Evolutionary conservation across 116 monocot species (phyloP).

Genomic region (Cymodocea nodosa): DNA sequence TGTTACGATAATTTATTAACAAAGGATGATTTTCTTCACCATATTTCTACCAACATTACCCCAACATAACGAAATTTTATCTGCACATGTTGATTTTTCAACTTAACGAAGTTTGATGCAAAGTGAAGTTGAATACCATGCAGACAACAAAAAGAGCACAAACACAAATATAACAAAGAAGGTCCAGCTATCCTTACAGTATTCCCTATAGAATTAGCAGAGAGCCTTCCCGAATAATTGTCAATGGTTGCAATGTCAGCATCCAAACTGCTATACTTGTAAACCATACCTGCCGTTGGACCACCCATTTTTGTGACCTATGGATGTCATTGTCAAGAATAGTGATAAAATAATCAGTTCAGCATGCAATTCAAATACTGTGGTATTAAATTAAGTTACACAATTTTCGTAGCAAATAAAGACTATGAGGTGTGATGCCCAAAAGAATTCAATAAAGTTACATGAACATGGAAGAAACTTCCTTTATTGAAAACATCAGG

Average conservation of each 20-base stretch:
- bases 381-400: background rate
- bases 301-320: conserved; percentile 74
- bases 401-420: conserved; percentile 30
- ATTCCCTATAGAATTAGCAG: conserved; percentile 62
- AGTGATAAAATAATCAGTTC: background rate
- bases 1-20: no score
- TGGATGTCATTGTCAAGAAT: background rate
- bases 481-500: no score
- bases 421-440: no score
- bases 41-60: no score
- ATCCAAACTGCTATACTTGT: conserved; percentile 51
- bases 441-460: no score
- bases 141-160: no score
- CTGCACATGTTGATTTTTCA: no score
- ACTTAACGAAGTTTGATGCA: no score
- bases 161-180: background rate
- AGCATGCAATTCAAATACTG: background rate
- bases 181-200: conserved; percentile 39
- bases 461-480: no score
- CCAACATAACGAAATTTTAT: no score
- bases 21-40: no score
- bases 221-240: conserved; percentile 44
- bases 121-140: no score
- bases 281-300: conserved; percentile 36
- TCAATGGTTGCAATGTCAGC: conserved; percentile 35